Percentiles rank a stretch among this genome's conserved stretches.
Conservation (phyloP, 2,329 filamentous ascomycete genomes). For the Colletotrichum costaricense region DNA sequence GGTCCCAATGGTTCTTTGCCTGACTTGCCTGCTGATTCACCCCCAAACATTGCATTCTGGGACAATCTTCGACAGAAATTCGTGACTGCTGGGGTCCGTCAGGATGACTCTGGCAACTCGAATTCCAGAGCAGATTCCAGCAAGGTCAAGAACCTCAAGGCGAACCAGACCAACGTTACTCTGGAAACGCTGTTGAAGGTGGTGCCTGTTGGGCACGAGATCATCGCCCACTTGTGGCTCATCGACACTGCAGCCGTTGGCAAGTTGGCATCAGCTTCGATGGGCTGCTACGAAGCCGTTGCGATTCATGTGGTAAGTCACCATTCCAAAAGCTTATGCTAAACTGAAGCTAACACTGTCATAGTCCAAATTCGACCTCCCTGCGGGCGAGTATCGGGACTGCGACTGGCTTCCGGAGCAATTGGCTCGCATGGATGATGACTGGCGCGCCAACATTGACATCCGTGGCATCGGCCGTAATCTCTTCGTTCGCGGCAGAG, state of each 20-base stretch:
- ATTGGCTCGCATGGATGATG: not conserved
- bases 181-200: not conserved
- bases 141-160: not conserved
- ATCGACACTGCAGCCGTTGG: constrained; percentile 1
- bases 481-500: constrained; percentile 12
- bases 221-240: constrained; percentile 6
- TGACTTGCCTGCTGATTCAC: not conserved
- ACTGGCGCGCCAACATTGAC: not conserved
- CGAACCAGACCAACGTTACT: not conserved
- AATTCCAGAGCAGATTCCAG: not conserved
- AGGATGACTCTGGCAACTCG: not conserved
- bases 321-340: no score
- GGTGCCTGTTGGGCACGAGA: not conserved
- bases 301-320: constrained; percentile 1
- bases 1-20: not conserved
- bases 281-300: constrained; percentile 2
- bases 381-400: constrained; percentile 7
- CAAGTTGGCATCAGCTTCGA: constrained; percentile 13
- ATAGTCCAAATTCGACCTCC: constrained; percentile 23
- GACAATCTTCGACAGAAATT: not conserved
- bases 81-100: not conserved
- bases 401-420: constrained; percentile 1
- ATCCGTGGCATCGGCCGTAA: constrained; percentile 7
- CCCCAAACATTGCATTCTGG: not conserved
- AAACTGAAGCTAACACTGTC: not conserved